Base-by-base conservation (phyloP, 23 red algal genomes). In the Cyanidiococcus yangmingshanensis region DNA sequence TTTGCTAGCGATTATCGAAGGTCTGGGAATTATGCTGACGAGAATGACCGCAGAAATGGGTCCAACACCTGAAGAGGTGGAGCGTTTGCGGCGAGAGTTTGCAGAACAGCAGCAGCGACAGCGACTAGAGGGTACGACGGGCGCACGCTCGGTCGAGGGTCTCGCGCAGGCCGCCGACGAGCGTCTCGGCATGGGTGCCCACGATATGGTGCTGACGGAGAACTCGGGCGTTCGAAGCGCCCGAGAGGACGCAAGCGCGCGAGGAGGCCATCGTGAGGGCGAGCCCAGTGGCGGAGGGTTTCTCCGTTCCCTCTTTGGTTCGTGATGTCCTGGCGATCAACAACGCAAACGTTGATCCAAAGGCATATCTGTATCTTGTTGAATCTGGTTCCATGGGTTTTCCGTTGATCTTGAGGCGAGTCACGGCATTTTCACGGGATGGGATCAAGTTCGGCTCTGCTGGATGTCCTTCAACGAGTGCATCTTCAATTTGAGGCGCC, bases 1-100 rank as follows among this genome's bases (percentile, higher is more conserved):
- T 21, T 59, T 98, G 40, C 76, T 98, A 29, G 94, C 94, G 12
- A 58, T 98, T 3, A 98, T 98, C 58, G 94, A 98, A 77, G 94
- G 94, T 1, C 67, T 87, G 30, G 89, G 86, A 50, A 89, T 98
- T 26, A 37, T 77, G 63, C 25, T 86, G 76, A 77, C 74, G 31
- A 58, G 83, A 41, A 75, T 79, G 76, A 78, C 71, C 0, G 83
- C 68, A 25, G 83, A 79, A 39, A 25, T 79, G 74, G 67, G 50
- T 0, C 75, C 76, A 1, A 68, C 83, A 0, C 74, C 67, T 16
- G 54, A 78, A 68, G 75, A 77, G 36, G 51, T 86, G 38, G 83
- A 86, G 75, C 36, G 45, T 32, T 58, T 78, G 75, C 83, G 59
- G 0, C 67, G 39, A 24, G 83, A 86, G 63, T 54, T 86, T 57